Conservation (phyloP, 345 rosid genomes). For the Erucastrum elatum region DNA sequence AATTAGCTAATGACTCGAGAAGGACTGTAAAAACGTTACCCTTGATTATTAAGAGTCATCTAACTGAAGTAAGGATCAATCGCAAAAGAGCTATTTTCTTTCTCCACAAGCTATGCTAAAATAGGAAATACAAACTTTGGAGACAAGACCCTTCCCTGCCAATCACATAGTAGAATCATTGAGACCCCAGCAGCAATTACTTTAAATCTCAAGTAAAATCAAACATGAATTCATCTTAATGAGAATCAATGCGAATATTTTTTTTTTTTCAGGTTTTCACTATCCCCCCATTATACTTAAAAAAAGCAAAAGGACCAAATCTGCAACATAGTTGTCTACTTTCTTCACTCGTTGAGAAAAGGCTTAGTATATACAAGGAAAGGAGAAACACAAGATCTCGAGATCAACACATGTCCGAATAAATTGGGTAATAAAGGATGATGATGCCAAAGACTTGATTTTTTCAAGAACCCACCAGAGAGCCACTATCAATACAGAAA, state of each 20-base stretch:
- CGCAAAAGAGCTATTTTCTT: constrained; percentile 7
- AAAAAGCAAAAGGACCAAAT: not conserved
- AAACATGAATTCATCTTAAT: too few relatives aligned
- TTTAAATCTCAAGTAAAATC: too few relatives aligned
- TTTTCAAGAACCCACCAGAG: constrained; percentile 19
- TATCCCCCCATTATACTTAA: not conserved
- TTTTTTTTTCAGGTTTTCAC: not conserved
- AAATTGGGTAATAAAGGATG: too few relatives aligned
- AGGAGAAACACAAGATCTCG: constrained; percentile 4
- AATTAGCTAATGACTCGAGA: constrained; percentile 27
- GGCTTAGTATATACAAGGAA: not conserved
- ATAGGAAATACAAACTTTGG: constrained; percentile 30
- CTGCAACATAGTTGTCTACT: not conserved
- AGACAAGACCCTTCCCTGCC: constrained; percentile 30
- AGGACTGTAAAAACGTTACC: constrained; percentile 36
- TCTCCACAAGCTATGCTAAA: constrained; percentile 25
- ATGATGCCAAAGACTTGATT: constrained; percentile 18
- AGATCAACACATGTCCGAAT: too few relatives aligned
- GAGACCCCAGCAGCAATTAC: not conserved
- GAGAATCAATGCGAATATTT: too few relatives aligned
- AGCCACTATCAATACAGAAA: not conserved
- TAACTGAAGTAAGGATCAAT: constrained; percentile 33
- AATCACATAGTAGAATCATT: constrained; percentile 26
- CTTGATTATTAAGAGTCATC: constrained; percentile 9
- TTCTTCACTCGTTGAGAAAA: constrained; percentile 3